Evolutionary conservation across 305 asterid species (phyloP), one percentile per base, ranked within the genome.

Genomic region (Petunia hybrid): DNA sequence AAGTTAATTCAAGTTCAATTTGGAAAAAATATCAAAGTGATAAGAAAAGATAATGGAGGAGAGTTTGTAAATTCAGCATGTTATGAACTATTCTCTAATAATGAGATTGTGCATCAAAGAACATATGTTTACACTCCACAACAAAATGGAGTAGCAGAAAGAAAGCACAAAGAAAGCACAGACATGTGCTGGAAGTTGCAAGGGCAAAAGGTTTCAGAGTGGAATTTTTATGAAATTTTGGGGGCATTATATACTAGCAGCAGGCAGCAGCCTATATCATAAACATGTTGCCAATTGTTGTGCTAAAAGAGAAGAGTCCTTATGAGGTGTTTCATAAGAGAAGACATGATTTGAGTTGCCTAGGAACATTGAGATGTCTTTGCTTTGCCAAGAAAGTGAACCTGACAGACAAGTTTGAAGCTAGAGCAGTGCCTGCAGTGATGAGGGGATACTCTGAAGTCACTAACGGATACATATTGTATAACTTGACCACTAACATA

Each of bases 91-190:
- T 83, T 59, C 5, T 60, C 42, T 6, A 13, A 8, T 2, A 39
- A 83, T 16, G 80, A 67, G 0, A 0, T 77, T 1, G 0, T 3
- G n/a, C 80, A 83, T 53, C 61, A 71, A 8, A 55, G 77, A 1
- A 2, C 73, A 9, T 83, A 74, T 6, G 2, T 31, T 0, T 75
- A 73, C 16, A 79, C 82, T 3, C 81, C 81, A 3, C 78, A 83
- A 6, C 63, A 83, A 1, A 83, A 79, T 13, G 69, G 80, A 4
- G 82, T 70, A 22, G 62, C 55, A 0, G 62, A n/a, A n/a, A n/a
- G n/a, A n/a, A n/a, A n/a, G n/a, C n/a, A n/a, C 0, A 78, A 9
- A 42, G 40, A 2, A 78, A 83, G n/a, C 78, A 83, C 2, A n/a
- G 8, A n/a, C 77, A 83, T 13, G 46, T 83, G 3, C 9, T 83